Evolutionary conservation across 1,284 basidiomycete genomes (phyloP), one percentile per base, ranked within the genome.

Genomic region (Leccinum solheimii): DNA sequence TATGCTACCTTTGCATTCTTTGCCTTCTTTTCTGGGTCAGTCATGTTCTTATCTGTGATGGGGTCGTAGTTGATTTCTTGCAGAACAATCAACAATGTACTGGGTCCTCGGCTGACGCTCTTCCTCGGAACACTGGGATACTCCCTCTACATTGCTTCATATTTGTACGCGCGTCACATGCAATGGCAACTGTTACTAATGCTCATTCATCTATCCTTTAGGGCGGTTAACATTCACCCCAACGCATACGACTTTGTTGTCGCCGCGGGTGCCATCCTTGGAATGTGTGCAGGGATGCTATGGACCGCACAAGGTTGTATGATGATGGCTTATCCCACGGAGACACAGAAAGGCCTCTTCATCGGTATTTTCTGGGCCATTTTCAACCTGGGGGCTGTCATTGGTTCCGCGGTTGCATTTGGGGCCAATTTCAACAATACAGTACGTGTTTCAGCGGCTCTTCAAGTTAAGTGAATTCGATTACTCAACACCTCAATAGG

Each of bases 251-350:
- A 78, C 27, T 93, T 92, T 68, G 87, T 91, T 58, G 87, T 95
- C 66, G 84, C 81, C 32, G 82, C 91, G 0, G 94, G 93, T 36
- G 91, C 91, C 32, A 78, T 95, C 61, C 86, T 95, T 16, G 94
- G 94, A 52, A 69, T 94, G 57, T 94, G 91, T 69, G 94, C 94
- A 13, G 91, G 90, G 53, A 73, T 95, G 27, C 79, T 95, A n/a
- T 94, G 92, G 92, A 88, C 90, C 0, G 90, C 90, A 1, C 93
- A 95, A 70, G 92, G 92, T 19, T 86, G 86, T 5, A 78, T 94
- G 64, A 94, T 94, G 87, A 79, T 95, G 69, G 83, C 90, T 1
- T 95, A 94, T 73, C 88, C 91, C 0, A 92, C 87, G 45, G 88
- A 90, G 71, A 69, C 76, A 66, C 82, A 92, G 72, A 96, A 95